Evolutionary conservation across 1,284 basidiomycete species (phyloP).

Genomic region (Fomes fomentarius): DNA sequence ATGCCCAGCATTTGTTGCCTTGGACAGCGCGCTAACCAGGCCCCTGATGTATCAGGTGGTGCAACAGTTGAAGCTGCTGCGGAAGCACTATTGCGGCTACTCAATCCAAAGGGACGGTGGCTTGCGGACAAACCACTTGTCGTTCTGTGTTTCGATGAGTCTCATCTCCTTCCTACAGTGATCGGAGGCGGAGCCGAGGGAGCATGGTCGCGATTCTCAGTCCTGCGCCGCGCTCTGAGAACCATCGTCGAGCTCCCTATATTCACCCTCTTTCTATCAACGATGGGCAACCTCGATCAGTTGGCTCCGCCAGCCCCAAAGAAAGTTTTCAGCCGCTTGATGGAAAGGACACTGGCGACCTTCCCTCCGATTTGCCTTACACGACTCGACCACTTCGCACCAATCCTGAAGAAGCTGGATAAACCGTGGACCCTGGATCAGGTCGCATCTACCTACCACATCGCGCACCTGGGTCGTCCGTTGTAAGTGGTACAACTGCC

Average conservation of each 20-base stretch:
- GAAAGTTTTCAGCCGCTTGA: background rate
- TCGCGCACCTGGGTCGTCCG: constrained; percentile 29
- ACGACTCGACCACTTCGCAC: background rate
- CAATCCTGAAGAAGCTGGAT: background rate
- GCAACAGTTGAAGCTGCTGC: too few species aligned
- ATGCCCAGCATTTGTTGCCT: too few species aligned
- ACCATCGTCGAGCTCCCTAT: background rate
- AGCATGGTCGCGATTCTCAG: too few species aligned
- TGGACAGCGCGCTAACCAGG: too few species aligned
- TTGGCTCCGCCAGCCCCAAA: constrained; percentile 1
- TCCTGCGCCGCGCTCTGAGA: constrained; percentile 5
- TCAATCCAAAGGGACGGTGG: too few species aligned
- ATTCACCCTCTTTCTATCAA: constrained; percentile 11
- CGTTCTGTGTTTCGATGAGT: constrained; percentile 7
- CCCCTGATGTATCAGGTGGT: too few species aligned
- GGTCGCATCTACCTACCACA: constrained; percentile 25
- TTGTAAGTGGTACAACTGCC: constrained; percentile 5
- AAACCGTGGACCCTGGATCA: constrained; percentile 6
- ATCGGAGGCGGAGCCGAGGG: too few species aligned
- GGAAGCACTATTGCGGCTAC: too few species aligned
- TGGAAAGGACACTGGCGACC: background rate
- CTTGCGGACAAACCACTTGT: background rate
- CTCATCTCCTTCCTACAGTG: too few species aligned
- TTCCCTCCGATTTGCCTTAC: background rate
- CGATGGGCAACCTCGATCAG: constrained; percentile 5